Base-by-base conservation (phyloP, 2,329 filamentous ascomycete species). In the Oidium heveae region DNA sequence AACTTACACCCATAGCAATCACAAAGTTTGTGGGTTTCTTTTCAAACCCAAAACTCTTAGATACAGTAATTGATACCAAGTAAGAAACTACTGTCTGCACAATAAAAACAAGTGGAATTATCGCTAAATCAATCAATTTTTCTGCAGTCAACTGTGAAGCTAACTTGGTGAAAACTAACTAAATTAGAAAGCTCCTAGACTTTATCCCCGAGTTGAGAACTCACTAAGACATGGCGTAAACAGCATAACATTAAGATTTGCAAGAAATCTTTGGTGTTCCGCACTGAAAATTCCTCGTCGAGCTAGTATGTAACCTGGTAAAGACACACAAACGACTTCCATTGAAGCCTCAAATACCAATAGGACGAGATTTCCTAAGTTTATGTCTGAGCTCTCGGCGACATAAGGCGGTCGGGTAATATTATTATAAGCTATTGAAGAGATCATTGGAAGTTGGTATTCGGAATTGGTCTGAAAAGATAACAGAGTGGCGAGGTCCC, bases 151-250 rank as follows among this genome's bases (percentile, higher is more conserved):
- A 75, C 68, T 98, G 89, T 1, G 87, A 94, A 7, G 88, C 91
- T 41, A 98, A 76, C 68, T 98, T 98, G 16, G 86, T 94, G 68
- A 96, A 98, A 67, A 98, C 87, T 91, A 60, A 12, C 18, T 50
- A 13, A 28, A 51, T 61, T 49, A 59, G 61, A 53, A 22, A 16
- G 18, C 3, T 22, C 54, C n/a, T 34, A 43, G 2, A 9, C 33
- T 28, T n/a, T 12, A 24, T 32, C 20, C 9, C 18, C 5, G 9
- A n/a, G 22, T 9, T 34, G 7, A 32, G 6, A 32, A 69, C 81
- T 58, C 79, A 93, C 86, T 93, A 59, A 98, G 79, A 67, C 91
- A 96, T 59, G 91, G 91, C 33, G 91, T 98, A 68, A 98, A 98
- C 44, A 98, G 74, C 71, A 84, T 85, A 56, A 95, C 87, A 67